Base-by-base conservation (phyloP, 1,284 basidiomycete genomes). In the Papiliotrema fonsecae region DNA sequence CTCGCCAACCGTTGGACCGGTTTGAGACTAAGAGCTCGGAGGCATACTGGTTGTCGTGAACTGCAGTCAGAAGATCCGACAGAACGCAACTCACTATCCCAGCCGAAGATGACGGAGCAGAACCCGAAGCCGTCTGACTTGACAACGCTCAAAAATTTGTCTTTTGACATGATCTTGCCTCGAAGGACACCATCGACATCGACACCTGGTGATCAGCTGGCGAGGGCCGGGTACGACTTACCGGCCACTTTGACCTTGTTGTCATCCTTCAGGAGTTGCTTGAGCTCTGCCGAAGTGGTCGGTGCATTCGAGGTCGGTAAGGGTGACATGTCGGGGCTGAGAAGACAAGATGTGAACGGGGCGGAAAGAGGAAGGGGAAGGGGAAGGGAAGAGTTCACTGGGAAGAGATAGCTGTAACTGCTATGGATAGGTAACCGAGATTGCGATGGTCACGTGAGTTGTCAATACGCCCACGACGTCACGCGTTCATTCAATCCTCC, bases 151-250 rank as follows among this genome's bases (percentile, higher is more conserved):
- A 97, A 69, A 66, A 98, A 96, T 75, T 98, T 98, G 47, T 84
- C 79, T 75, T 88, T 96, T 26, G 87, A 88, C 87, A 96, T 91
- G 71, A 87, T 87, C 75, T 97, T 97, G 41, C 93, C 93, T 41
- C 93, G 80, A 14, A 97, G 78, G 18, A 97, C 83, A 31, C 94
- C 94, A 72, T 98, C 94, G 40, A 93, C 88, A 86, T 69, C 72
- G 51, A 73, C 56, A 30, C 71, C 72, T 74, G 49, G 32, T 26
- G 38, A 40, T 14, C 22, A 24, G 18, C 4, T 27, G 34, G 40
- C 10, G 35, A 19, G 36, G 36, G 34, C 18, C 28, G 32, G 31
- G 11, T 9, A 16, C 4, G 27, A 61, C 70, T 40, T 16, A 72
- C 91, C 90, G 42, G 89, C 92, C 26, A 97, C 87, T 75, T 96